Evolutionary conservation across 2,329 filamentous ascomycete genomes (phyloP).

Genomic region (Sporothrix humicola): DNA sequence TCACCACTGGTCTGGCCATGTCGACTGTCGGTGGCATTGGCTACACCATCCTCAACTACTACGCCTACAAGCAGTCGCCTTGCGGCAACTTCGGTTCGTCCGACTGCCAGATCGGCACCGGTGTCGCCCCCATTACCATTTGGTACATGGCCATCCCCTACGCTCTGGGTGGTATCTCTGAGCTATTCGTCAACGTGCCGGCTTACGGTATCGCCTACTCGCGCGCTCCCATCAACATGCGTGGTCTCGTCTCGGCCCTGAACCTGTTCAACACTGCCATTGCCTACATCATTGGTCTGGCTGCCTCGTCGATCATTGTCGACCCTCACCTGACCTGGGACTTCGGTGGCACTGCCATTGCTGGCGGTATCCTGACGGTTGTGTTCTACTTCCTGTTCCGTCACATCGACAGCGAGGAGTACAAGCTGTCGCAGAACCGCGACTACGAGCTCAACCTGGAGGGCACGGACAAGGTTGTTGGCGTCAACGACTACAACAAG

Average conservation of each 20-base stretch:
- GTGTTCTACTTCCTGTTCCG: conserved; percentile 55
- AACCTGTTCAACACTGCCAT: conserved; percentile 73
- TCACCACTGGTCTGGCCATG: conserved; percentile 61
- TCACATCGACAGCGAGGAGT: conserved; percentile 56
- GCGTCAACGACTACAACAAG: conserved; percentile 40
- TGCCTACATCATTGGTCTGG: conserved; percentile 70
- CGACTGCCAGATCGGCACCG: conserved; percentile 45
- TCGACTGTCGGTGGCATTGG: conserved; percentile 54
- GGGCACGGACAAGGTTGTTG: conserved; percentile 37
- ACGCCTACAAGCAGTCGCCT: conserved; percentile 51
- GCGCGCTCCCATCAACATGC: conserved; percentile 78
- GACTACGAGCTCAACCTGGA: conserved; percentile 40
- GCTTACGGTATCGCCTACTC: conserved; percentile 63
- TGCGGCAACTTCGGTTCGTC: conserved; percentile 51
- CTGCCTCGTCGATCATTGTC: conserved; percentile 52
- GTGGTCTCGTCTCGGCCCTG: conserved; percentile 71
- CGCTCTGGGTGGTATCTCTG: conserved; percentile 56
- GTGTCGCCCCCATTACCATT: conserved; percentile 54
- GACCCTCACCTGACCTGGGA: conserved; percentile 59
- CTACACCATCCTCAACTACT: conserved; percentile 52
- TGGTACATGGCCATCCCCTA: conserved; percentile 64
- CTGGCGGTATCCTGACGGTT: conserved; percentile 52
- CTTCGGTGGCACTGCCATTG: conserved; percentile 55
- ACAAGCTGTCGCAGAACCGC: conserved; percentile 48
- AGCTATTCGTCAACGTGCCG: conserved; percentile 59